These are phyloP conservation scores for Brasenia schreberi DNA, from an alignment of 164 flowering plant species.

Conservation along the genomic window DNA sequence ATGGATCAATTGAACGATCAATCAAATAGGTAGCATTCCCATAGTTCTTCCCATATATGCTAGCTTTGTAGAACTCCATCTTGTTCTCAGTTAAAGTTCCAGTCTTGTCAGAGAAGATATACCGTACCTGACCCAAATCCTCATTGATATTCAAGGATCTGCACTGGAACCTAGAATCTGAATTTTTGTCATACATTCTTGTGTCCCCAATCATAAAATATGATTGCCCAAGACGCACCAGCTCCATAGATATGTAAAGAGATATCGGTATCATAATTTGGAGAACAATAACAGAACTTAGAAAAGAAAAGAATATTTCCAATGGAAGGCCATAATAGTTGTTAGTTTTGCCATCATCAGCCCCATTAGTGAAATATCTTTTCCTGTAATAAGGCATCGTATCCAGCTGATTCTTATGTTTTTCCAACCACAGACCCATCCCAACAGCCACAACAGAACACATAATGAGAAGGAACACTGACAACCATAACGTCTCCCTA, in stretches of 20 bases:
- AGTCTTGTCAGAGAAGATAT: constrained; percentile 81
- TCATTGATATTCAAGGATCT: constrained; percentile 90
- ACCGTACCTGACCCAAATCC: constrained; percentile 87
- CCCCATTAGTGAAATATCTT: constrained; percentile 29
- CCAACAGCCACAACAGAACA: constrained; percentile 73
- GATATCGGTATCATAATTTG: constrained; percentile 98
- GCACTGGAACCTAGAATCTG: constrained; percentile 80
- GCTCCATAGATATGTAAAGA: constrained; percentile 87
- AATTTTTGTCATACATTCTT: constrained; percentile 51
- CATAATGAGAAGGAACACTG: constrained; percentile 67
- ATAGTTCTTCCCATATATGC: constrained; percentile 50
- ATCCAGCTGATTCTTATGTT: constrained; percentile 52
- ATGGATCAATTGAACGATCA: constrained; percentile 21
- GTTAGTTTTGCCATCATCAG: constrained; percentile 24
- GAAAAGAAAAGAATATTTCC: constrained; percentile 79
- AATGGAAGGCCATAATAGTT: constrained; percentile 63
- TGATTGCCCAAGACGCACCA: constrained; percentile 88
- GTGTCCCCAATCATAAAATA: constrained; percentile 87
- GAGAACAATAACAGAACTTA: constrained; percentile 84
- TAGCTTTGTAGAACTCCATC: constrained; percentile 80
- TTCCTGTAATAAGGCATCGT: constrained; percentile 67
- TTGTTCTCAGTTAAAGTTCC: constrained; percentile 92
- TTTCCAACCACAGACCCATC: constrained; percentile 74
- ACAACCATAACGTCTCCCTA: constrained; percentile 79
- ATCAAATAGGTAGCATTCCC: constrained; percentile 16